These are phyloP conservation scores for Malassezia equina DNA, from an alignment of 1,284 basidiomycete genomes.

Conservation along the genomic window DNA sequence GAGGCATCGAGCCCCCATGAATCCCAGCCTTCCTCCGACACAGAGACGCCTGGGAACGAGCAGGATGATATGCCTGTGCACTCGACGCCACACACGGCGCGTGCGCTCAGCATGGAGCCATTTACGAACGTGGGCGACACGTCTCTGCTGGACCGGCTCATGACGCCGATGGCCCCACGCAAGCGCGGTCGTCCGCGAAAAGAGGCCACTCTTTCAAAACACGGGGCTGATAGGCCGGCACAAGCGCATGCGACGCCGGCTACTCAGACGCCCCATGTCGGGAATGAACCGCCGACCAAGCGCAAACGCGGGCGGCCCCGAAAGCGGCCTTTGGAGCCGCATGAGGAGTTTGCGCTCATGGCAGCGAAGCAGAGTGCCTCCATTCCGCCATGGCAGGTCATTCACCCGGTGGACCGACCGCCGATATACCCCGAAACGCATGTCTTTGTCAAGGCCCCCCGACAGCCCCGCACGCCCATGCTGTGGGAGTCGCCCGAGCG, in stretches of 20 bases:
- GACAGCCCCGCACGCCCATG: not conserved
- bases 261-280: not conserved
- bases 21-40: not conserved
- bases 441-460: not conserved
- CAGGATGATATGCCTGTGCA: not conserved
- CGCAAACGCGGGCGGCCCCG: slow-evolving; percentile 12
- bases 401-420: slow-evolving; percentile 6
- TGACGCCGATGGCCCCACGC: slow-evolving; percentile 1
- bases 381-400: slow-evolving; percentile 7
- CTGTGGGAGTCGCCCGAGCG: slow-evolving; percentile 7
- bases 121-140: not conserved
- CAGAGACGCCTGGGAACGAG: not conserved
- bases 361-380: slow-evolving; percentile 1
- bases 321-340: slow-evolving; percentile 2
- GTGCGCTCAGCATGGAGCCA: not conserved
- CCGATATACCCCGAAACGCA: slow-evolving; percentile 18
- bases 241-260: not conserved
- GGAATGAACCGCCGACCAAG: not conserved
- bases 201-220: not conserved
- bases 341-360: slow-evolving; percentile 1
- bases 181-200: slow-evolving; percentile 9
- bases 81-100: not conserved
- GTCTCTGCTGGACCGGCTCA: slow-evolving; percentile 5
- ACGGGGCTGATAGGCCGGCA: not conserved
- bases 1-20: not conserved